phyloP scores from a whole-genome alignment of 1,284 basidiomycete species.

The Leccinum subatratum region DNA sequence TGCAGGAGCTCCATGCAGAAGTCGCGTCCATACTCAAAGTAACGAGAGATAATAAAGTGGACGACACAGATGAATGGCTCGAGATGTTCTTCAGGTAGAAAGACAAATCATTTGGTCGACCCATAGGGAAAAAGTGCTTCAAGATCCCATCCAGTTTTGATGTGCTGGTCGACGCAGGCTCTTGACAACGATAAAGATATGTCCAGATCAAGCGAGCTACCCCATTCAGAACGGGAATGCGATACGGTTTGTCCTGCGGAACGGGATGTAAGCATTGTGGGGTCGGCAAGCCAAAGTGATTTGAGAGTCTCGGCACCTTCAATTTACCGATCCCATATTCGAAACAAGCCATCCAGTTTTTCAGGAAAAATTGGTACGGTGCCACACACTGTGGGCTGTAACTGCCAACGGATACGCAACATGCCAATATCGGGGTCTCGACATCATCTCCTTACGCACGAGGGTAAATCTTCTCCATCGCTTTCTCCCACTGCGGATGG shows the following conservation, averaged over 20 bases:
- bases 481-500: constrained; percentile 90
- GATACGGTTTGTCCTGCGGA: constrained; percentile 69
- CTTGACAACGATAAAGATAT: constrained; percentile 89
- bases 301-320: constrained; percentile 57
- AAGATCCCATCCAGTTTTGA: constrained; percentile 76
- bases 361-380: constrained; percentile 79
- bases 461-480: constrained; percentile 80
- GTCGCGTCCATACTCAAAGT: constrained; percentile 84
- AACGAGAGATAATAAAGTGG: constrained; percentile 80
- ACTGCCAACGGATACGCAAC: constrained; percentile 84
- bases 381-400: constrained; percentile 84
- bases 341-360: constrained; percentile 74
- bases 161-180: constrained; percentile 73
- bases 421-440: constrained; percentile 88
- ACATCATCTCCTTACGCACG: constrained; percentile 83
- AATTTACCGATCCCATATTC: constrained; percentile 71
- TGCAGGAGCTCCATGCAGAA: constrained; percentile 77
- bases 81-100: constrained; percentile 70
- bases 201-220: constrained; percentile 87
- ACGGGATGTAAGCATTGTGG: not conserved
- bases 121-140: constrained; percentile 76
- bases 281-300: not conserved
- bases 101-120: constrained; percentile 57
- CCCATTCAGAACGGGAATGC: constrained; percentile 77
- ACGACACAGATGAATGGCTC: constrained; percentile 77